Base-by-base conservation (phyloP, 192 early-diverging fungal species). In the Coemansia sp. region DNA sequence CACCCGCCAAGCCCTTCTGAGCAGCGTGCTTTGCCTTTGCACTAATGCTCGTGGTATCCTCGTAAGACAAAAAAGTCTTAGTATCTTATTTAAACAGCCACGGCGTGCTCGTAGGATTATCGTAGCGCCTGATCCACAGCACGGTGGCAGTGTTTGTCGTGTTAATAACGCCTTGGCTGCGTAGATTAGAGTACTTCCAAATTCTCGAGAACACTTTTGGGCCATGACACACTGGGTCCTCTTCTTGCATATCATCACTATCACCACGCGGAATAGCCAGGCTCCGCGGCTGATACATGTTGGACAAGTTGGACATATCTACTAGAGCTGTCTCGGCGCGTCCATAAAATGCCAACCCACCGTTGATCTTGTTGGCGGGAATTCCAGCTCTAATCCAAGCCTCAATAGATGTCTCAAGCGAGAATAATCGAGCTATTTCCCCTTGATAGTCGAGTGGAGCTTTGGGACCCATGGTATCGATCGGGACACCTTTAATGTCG, bases 11-110 rank as follows among this genome's bases (percentile, higher is more conserved):
- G 1, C 79, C 77, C 36, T 18, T 35, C 2, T 67, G 41, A 18
- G 73, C 66, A 6, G 79, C 79, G 38, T 71, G 70, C 20, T 83
- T 79, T 45, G 77, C 82, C 53, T 87, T 77, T 0, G 83, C 82
- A 38, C 87, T 87, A n/a, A 85, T 65, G 33, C 67, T 74, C 11
- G 82, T 31, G 0, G 85, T 67, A 31, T 81, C 71, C 64, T 91
- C 89, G 68, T 91, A 93, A 0, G 89, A 88, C 45, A 93, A 84
- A 69, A 88, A 90, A 33, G 75, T 67, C 23, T 62, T 83, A 5
- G 80, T 90, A 0, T 63, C 62, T 2, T 76, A 68, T 58, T 90
- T 90, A 71, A 85, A 91, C 36, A 94, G 41, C 89, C 89, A 92
- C 11, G 92, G 91, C 0, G 90, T 90, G 28, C 71, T 61, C 1